Base-by-base conservation (phyloP, 148 eudicot genomes). In the Suaeda aralocaspica region DNA sequence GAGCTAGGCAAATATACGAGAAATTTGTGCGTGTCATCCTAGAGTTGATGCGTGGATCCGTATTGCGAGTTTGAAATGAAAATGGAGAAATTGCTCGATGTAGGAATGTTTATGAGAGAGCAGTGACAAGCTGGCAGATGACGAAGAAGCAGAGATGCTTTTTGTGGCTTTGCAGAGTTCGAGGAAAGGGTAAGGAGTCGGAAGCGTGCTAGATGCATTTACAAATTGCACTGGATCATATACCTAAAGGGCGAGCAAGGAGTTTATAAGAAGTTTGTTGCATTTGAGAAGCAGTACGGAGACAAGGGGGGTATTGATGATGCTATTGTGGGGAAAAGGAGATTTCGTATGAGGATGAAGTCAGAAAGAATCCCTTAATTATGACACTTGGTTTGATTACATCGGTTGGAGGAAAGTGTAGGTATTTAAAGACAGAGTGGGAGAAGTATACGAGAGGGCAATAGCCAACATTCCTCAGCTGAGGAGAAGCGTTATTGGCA, bases 401-500 rank as follows among this genome's bases (percentile, higher is more conserved):
- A 84, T 93, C 75, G 92, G 36, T 72, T 90, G 55, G 98, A 93
- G 66, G 98, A 93, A 77, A 90, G 86, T 66, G 83, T 80, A 60
- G 96, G 96, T 24, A 79, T 79, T n/a, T 62, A 85, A 81, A 66
- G 85, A 75, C 31, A 85, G 87, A 55, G 81, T 86, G 48, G 80
- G 93, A 67, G 98, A 93, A 64, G 86, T 90, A 12, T 90, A 88
- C 65, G 92, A 91, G 79, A 84, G 96, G 31, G 95, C 98, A 6
- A 93, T 90, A 66, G 90, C 98, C 29, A 90, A 88, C 79, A 70
- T 85, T 69, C 98, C 98, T 74, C 92, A 18, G 95, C 95, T 55
- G 89, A 78, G 61, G 98, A 90, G 84, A 90, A 93, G 81, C 96
- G 95, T 16, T 93, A 90, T 74, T 93, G 98, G 98, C 95, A 88